These are phyloP conservation scores for Phalaenopsis aphrodite DNA, from an alignment of 106 monocot species.

Conservation along the genomic window DNA sequence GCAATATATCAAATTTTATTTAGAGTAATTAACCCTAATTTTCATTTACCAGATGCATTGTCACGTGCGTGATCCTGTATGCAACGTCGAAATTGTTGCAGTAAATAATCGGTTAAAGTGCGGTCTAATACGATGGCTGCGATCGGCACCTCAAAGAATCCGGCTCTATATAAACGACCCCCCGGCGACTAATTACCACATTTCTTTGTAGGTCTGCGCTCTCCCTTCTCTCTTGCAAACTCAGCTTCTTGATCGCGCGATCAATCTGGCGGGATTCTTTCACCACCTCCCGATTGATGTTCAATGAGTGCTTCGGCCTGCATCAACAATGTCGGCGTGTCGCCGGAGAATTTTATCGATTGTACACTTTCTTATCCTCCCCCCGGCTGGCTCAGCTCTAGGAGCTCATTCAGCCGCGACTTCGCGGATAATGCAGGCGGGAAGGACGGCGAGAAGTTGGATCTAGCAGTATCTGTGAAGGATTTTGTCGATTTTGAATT, in stretches of 20 bases:
- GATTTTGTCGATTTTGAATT: conserved; percentile 74
- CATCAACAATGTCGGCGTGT: background rate
- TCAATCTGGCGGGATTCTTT: background rate
- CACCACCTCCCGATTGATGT: background rate
- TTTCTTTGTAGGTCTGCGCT: background rate
- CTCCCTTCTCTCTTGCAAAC: background rate
- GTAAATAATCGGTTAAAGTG: background rate
- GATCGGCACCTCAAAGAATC: background rate
- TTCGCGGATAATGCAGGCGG: background rate
- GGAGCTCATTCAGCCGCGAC: conserved; percentile 2
- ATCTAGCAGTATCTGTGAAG: background rate
- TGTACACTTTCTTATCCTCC: background rate
- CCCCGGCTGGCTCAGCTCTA: background rate
- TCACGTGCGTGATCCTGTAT: background rate
- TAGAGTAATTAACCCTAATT: too few relatives aligned
- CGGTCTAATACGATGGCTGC: background rate
- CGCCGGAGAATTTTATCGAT: conserved; percentile 1
- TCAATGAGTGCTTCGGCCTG: background rate
- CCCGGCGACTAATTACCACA: background rate
- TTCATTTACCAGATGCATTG: too few relatives aligned
- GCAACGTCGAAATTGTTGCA: background rate
- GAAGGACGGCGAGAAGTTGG: background rate
- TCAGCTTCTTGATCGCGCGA: background rate
- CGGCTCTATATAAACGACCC: background rate
- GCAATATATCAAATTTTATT: too few relatives aligned